Conservation (phyloP, 495 filamentous ascomycete genomes). For the Hypoxylon subgilvum region DNA sequence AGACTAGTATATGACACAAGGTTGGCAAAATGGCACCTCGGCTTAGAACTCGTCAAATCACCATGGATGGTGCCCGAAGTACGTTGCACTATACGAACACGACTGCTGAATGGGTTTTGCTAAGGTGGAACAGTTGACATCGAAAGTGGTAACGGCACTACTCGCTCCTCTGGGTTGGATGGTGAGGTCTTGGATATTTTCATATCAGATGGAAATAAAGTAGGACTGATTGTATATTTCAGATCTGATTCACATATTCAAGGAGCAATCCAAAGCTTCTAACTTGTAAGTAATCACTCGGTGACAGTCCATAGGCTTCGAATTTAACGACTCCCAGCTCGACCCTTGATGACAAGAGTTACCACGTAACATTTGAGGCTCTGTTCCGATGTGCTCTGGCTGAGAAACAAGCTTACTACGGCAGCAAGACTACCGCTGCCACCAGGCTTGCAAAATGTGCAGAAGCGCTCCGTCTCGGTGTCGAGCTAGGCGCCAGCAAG, state of each 20-base stretch:
- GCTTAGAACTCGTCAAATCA: conserved; percentile 23
- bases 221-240: conserved; percentile 9
- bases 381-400: conserved; percentile 71
- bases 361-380: conserved; percentile 79
- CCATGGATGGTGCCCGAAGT: conserved; percentile 35
- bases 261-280: conserved; percentile 61
- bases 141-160: conserved; percentile 31
- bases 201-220: not conserved
- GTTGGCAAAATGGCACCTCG: conserved; percentile 28
- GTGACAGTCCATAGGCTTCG: conserved; percentile 25
- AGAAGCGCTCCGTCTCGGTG: conserved; percentile 70
- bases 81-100: conserved; percentile 3
- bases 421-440: conserved; percentile 57
- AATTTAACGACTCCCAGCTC: conserved; percentile 22
- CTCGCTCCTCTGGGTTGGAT: conserved; percentile 42
- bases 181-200: conserved; percentile 32
- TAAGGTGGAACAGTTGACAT: conserved; percentile 38
- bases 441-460: conserved; percentile 72
- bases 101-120: not conserved
- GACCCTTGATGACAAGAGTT: conserved; percentile 69
- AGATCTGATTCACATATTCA: conserved; percentile 65
- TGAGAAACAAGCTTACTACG: conserved; percentile 69
- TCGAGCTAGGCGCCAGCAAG: conserved; percentile 70
- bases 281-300: conserved; percentile 58
- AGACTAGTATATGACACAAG: conserved; percentile 2